Evolutionary conservation across 345 rosid species (phyloP).

Genomic region (Geranium rotundifolium): DNA sequence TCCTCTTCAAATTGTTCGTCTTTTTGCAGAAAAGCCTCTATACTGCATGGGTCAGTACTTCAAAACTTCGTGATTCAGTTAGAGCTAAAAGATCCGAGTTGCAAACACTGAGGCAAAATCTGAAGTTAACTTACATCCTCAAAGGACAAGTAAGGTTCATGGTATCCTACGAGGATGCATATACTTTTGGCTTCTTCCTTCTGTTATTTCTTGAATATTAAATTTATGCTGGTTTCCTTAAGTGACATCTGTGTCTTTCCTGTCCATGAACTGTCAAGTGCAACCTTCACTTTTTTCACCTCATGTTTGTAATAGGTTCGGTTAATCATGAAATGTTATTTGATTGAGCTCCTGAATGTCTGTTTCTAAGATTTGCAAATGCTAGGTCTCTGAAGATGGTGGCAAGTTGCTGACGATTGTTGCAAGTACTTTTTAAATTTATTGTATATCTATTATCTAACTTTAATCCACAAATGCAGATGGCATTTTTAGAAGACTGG

Average conservation of each 20-base stretch:
- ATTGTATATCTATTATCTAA: not conserved
- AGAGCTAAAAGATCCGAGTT: constrained; percentile 45
- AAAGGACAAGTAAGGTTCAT: constrained; percentile 49
- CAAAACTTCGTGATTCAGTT: constrained; percentile 64
- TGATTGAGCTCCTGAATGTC: not conserved
- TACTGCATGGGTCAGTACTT: constrained; percentile 41
- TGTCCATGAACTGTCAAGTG: not conserved
- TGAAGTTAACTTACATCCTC: constrained; percentile 56
- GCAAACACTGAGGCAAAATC: constrained; percentile 52
- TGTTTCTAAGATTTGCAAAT: not conserved
- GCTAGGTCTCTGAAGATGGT: not conserved
- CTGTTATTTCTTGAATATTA: not conserved
- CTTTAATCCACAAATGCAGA: constrained; percentile 30
- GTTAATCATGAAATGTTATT: not conserved
- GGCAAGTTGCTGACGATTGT: not conserved
- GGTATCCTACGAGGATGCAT: constrained; percentile 3
- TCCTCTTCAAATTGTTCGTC: constrained; percentile 4
- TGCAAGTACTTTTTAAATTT: not conserved
- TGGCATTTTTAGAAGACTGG: constrained; percentile 55
- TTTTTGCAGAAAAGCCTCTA: constrained; percentile 53
- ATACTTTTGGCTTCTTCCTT: constrained; percentile 2
- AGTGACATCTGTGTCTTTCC: not conserved
- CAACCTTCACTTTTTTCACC: not conserved
- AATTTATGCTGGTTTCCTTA: not conserved
- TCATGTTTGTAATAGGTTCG: not conserved